Percentiles rank a stretch among this genome's conserved stretches.
Conservation (phyloP, 306 rosid species). For the Vicia faba region DNA sequence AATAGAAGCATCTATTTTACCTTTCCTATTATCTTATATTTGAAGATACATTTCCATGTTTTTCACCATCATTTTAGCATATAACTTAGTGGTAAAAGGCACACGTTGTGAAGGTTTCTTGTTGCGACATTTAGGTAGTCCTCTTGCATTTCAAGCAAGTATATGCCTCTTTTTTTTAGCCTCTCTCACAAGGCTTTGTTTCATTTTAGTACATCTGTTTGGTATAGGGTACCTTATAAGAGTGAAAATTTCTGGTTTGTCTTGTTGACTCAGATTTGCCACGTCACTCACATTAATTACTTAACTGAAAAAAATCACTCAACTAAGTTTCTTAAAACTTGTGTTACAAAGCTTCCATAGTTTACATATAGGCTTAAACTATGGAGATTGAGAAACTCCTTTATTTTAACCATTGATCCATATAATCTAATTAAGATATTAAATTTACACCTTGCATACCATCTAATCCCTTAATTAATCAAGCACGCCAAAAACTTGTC, state of each 20-base stretch:
- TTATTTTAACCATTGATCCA: too few relatives aligned
- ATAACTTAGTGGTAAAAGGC: conserved; percentile 33
- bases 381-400: too few relatives aligned
- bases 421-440: too few relatives aligned
- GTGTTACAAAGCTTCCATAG: too few relatives aligned
- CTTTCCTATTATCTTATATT: conserved; percentile 32
- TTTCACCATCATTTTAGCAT: conserved; percentile 26
- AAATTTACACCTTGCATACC: too few relatives aligned
- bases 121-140: conserved; percentile 45
- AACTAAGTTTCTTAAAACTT: not conserved
- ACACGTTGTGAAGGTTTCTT: conserved; percentile 35
- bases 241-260: conserved; percentile 40
- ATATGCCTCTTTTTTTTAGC: conserved; percentile 33
- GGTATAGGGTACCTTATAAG: conserved; percentile 78
- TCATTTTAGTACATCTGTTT: conserved; percentile 45
- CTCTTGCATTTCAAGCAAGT: conserved; percentile 60
- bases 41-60: conserved; percentile 33
- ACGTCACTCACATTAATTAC: conserved; percentile 19
- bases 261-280: conserved; percentile 43
- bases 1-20: conserved; percentile 31
- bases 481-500: too few relatives aligned
- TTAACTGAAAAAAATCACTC: not conserved
- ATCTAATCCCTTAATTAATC: too few relatives aligned
- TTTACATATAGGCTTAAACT: too few relatives aligned
- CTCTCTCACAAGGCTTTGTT: conserved; percentile 46